Evolutionary conservation across 2,329 filamentous ascomycete genomes (phyloP), one percentile per base, ranked within the genome.

Genomic region (Thelonectria rubi): DNA sequence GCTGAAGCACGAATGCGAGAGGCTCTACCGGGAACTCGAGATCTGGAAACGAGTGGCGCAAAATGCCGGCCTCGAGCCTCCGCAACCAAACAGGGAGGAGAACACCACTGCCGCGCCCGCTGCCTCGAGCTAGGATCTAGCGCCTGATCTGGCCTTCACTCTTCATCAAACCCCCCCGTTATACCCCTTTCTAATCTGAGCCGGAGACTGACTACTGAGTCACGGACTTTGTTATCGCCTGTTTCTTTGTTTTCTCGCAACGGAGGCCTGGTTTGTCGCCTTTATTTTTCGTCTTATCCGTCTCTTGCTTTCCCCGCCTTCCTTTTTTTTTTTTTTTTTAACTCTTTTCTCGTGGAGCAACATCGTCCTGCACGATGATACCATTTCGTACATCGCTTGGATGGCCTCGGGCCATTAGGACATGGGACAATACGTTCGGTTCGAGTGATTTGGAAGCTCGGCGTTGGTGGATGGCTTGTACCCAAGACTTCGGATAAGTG

Each of bases 1-100:
- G 79, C 85, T 94, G 65, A 94, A 94, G 81, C 83, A 84, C 37
- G 92, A 95, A 73, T 91, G 89, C 68, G 90, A 93, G 74, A 84
- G 91, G 34, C 87, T 91, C 20, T 94, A 92, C 82, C 83, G 89
- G 53, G 91, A 94, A 75, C 83, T 91, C 52, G 90, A 93, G 74
- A 89, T 87, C 48, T 94, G 91, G 89, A 94, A 93, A 81, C 86
- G 88, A 68, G 81, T 87, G 32, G 87, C 86, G 17, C 85, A 88
- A 70, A 85, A 81, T 54, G 85, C 86, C 12, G 87, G 87, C 26
- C 76, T 89, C 30, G 78, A 79, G 65, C 76, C 77, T 32, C 77
- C 75, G 24, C 77, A 77, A 55, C 77, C 77, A 20, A 47, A 47
- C 39, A 78, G 77, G 65, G 77, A 78, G 53, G 77, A 79, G 65